phyloP scores from a whole-genome alignment of 2,329 filamentous ascomycete genomes.

The Amphichorda felina region DNA sequence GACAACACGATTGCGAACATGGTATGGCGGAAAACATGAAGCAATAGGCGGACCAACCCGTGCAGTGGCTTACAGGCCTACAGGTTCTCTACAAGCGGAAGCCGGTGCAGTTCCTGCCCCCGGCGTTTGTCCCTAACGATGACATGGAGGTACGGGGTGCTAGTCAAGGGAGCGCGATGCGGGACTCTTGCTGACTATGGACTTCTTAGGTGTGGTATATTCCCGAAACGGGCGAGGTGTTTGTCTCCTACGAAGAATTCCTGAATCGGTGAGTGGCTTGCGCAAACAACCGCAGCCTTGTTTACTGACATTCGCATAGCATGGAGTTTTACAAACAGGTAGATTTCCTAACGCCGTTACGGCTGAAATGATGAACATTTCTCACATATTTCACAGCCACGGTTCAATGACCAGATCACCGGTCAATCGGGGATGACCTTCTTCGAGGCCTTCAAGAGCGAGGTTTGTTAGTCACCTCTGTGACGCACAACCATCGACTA shows the following conservation, averaged over 20 bases:
- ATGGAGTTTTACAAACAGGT: slow-evolving; percentile 93
- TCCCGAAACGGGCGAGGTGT: slow-evolving; percentile 79
- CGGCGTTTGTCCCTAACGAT: slow-evolving; percentile 65
- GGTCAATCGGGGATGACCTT: slow-evolving; percentile 86
- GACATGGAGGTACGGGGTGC: slow-evolving; percentile 59
- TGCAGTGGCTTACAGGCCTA: background rate
- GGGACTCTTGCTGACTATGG: too few relatives aligned
- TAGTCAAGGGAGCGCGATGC: background rate
- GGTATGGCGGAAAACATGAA: too few relatives aligned
- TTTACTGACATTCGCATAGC: slow-evolving; percentile 27
- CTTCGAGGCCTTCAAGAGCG: slow-evolving; percentile 84
- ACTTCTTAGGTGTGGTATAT: slow-evolving; percentile 77
- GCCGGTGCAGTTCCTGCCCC: slow-evolving; percentile 71
- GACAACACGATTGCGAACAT: too few relatives aligned
- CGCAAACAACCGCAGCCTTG: background rate
- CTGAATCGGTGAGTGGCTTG: slow-evolving; percentile 54
- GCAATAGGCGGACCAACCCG: too few relatives aligned
- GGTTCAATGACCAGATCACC: slow-evolving; percentile 92
- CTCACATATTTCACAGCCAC: slow-evolving; percentile 39
- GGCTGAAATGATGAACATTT: background rate
- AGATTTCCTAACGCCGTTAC: slow-evolving; percentile 15
- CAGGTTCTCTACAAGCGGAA: slow-evolving; percentile 96
- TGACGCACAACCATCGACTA: slow-evolving; percentile 3
- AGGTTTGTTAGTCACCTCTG: slow-evolving; percentile 45
- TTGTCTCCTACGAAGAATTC: slow-evolving; percentile 80